Conservation (phyloP, 2,329 filamentous ascomycete species). For the Microdochium bolleyi region DNA sequence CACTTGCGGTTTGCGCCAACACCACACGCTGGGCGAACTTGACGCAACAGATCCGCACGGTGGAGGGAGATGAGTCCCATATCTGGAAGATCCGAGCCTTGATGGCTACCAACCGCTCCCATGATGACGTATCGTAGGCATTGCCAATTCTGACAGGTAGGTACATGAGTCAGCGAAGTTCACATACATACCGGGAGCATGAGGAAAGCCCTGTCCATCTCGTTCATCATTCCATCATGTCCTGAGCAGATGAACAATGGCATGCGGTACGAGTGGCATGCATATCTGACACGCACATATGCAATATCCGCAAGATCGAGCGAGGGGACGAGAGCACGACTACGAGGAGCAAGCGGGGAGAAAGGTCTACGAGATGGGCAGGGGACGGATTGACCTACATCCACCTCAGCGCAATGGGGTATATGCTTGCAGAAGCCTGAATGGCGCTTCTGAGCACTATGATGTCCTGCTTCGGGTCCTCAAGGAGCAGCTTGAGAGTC, state of each 20-base stretch:
- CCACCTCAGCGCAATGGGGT: slow-evolving; percentile 84
- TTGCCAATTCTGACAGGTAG: slow-evolving; percentile 66
- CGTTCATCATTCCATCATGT: neutral
- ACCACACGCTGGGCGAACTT: slow-evolving; percentile 95
- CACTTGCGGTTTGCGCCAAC: slow-evolving; percentile 80
- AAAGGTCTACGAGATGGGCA: neutral
- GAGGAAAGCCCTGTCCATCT: slow-evolving; percentile 1
- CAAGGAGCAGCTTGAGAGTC: slow-evolving; percentile 62
- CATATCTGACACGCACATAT: neutral
- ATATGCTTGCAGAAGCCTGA: slow-evolving; percentile 85
- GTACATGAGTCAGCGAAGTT: slow-evolving; percentile 2
- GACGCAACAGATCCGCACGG: slow-evolving; percentile 87
- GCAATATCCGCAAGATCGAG: slow-evolving; percentile 6
- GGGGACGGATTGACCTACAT: slow-evolving; percentile 59
- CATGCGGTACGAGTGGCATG: slow-evolving; percentile 1
- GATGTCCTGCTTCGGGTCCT: slow-evolving; percentile 66
- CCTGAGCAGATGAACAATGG: neutral
- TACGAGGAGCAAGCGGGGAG: slow-evolving; percentile 14
- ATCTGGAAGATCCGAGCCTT: slow-evolving; percentile 82
- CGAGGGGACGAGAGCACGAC: slow-evolving; percentile 14
- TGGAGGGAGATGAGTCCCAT: slow-evolving; percentile 73
- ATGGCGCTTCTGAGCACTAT: slow-evolving; percentile 80
- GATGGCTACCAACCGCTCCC: slow-evolving; percentile 82
- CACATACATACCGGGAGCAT: slow-evolving; percentile 14
- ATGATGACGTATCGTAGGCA: slow-evolving; percentile 69